These are phyloP conservation scores for Beverwykella pulmonaria DNA, from an alignment of 495 filamentous ascomycete genomes.

Conservation along the genomic window DNA sequence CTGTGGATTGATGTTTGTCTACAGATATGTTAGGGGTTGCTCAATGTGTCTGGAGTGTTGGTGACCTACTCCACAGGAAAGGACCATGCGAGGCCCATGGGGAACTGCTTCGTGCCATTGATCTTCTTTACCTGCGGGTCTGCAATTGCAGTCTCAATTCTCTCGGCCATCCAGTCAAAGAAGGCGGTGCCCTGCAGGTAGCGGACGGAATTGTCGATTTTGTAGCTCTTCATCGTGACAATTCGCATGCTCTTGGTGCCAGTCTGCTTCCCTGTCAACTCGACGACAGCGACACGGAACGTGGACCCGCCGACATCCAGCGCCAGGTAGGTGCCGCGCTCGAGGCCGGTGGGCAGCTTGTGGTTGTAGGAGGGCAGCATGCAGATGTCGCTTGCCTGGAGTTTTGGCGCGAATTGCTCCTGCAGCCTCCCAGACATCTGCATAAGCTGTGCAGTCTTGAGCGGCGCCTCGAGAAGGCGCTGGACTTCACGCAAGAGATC, in stretches of 20 bases:
- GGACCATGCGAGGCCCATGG: conserved; percentile 69
- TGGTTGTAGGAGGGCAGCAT: conserved; percentile 71
- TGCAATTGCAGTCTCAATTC: conserved; percentile 58
- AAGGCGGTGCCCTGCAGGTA: conserved; percentile 58
- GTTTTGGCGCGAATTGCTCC: conserved; percentile 58
- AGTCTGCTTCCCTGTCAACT: conserved; percentile 52
- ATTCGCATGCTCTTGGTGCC: conserved; percentile 55
- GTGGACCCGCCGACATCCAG: conserved; percentile 71
- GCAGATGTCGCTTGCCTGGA: conserved; percentile 58
- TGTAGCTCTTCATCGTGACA: conserved; percentile 52
- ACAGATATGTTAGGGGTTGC: conserved; percentile 16
- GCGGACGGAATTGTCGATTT: conserved; percentile 59
- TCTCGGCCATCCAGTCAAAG: conserved; percentile 70
- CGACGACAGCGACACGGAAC: conserved; percentile 64
- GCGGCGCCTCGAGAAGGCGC: conserved; percentile 52
- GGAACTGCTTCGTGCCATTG: conserved; percentile 44
- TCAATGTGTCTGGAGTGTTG: too few species aligned
- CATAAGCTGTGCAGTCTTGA: conserved; percentile 48
- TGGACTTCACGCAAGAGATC: conserved; percentile 57
- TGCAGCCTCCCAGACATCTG: conserved; percentile 62
- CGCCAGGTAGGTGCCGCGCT: conserved; percentile 63
- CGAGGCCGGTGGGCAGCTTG: conserved; percentile 61
- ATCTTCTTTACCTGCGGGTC: conserved; percentile 40
- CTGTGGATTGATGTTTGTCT: conserved; percentile 61
- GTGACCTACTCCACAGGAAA: conserved; percentile 68